Base-by-base conservation (phyloP, 225 moss, liverwort and hornwort genomes). In the Polytrichum commune region DNA sequence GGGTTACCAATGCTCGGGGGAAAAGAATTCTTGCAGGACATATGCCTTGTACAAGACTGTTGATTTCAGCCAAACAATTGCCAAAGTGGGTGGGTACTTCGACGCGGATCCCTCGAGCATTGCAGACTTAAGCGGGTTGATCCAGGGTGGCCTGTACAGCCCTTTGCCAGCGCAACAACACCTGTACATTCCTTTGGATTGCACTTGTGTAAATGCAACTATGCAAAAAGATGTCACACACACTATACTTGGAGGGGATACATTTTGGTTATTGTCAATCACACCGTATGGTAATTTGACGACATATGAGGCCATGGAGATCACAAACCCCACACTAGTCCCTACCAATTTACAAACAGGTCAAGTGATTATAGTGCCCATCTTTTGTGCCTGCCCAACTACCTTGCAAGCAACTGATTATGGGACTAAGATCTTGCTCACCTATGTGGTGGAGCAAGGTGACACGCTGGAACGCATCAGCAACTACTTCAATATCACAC, bases 351-450 rank as follows among this genome's bases (percentile, higher is more conserved):
- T 96, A 57, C 0, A 20, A 0, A 83, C 86, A 18, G 74, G 74
- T 3, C 72, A 87, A 5, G 26, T 33, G 8, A 74, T 93, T 1
- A 68, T 68, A 19, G 70, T 90, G 29, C 93, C 93, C n/a, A 75
- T 96, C 27, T 85, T 88, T 35, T 96, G 96, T 63, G 91, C 90
- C 0, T 96, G 96, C 74, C 93, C 93, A 1, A 90, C 83, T 1
- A 54, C 33, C 0, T 2, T 79, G 0, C 96, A 96, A 67, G 7
- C 55, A 13, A 55, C 55, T 0, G 73, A 64, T 3, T 35, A 35
- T 35, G 81, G 79, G 18, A 8, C 58, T 19, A 78, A 65, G 7
- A 67, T 84, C 26, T 60, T 97, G 38, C 77, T 93, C 61, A 93
- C 86, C 0, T 89, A 92, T 77, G 81, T 86, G 1, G 66, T 93